Conservation (phyloP, 352 stramenopile genomes). For the Globisporangium uncinulatum region DNA sequence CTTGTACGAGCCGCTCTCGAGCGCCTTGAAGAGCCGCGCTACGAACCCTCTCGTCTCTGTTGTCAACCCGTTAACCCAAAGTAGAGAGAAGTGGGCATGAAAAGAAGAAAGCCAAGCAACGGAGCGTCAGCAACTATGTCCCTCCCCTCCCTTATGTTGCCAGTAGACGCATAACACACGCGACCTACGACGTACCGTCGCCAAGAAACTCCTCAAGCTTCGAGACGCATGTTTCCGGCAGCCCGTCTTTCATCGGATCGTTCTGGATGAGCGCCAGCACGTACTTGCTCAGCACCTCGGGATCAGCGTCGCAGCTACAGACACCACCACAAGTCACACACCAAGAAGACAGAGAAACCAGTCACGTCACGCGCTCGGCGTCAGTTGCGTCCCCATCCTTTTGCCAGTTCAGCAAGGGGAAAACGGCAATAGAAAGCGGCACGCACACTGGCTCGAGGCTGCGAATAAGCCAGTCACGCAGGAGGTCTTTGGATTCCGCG, state of each 20-base stretch:
- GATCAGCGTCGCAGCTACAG: slow-evolving; percentile 77
- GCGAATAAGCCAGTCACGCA: slow-evolving; percentile 84
- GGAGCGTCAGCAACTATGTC: neutral
- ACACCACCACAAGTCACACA: neutral
- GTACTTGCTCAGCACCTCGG: slow-evolving; percentile 85
- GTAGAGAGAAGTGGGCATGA: neutral
- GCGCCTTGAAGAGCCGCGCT: slow-evolving; percentile 54
- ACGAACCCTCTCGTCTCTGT: slow-evolving; percentile 75
- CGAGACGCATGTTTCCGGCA: slow-evolving; percentile 62
- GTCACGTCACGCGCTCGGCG: neutral
- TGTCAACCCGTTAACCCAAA: no score
- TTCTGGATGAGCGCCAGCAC: slow-evolving; percentile 82
- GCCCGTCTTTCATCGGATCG: slow-evolving; percentile 60
- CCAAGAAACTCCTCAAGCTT: slow-evolving; percentile 86
- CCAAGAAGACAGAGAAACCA: neutral
- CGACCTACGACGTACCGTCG: slow-evolving; percentile 42
- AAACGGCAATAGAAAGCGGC: neutral
- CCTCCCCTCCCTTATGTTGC: neutral
- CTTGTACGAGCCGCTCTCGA: slow-evolving; percentile 59
- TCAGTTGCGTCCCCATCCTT: neutral
- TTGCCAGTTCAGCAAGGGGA: neutral
- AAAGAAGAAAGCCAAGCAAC: neutral
- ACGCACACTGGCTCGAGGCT: slow-evolving; percentile 82
- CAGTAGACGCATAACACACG: neutral
- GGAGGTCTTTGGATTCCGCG: slow-evolving; percentile 65